phyloP scores from a whole-genome alignment of 768 basidiomycete species.

The Mycena chlorophos region DNA sequence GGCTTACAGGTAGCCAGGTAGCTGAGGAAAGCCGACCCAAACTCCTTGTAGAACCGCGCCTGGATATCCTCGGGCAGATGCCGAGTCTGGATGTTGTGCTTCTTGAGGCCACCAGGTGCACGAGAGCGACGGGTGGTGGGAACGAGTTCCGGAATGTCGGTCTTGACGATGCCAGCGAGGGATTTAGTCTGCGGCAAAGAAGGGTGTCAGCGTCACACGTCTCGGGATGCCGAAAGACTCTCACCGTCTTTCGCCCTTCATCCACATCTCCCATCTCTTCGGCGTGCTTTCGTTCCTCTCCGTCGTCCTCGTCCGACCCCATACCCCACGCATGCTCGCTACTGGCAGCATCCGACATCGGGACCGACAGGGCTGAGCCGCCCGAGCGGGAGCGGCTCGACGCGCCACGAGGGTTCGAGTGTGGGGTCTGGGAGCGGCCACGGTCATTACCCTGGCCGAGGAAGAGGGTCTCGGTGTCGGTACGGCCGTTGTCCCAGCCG shows the following conservation, averaged over 20 bases:
- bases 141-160: neutral
- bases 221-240: neutral
- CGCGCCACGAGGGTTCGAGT: neutral
- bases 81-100: neutral
- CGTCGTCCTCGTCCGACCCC: neutral
- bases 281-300: neutral
- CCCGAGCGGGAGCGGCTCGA: neutral
- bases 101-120: neutral
- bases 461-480: neutral
- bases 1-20: neutral
- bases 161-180: conserved; percentile 1
- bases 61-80: neutral
- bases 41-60: neutral
- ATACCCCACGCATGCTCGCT: neutral
- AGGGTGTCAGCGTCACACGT: neutral
- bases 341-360: neutral
- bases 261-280: neutral
- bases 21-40: neutral
- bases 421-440: neutral
- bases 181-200: neutral
- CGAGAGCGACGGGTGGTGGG: neutral
- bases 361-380: neutral
- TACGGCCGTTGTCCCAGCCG: neutral
- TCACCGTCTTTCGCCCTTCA: neutral
- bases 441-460: neutral